phyloP scores from a whole-genome alignment of 1,284 basidiomycete genomes.

The Rhizoctonia solani region DNA sequence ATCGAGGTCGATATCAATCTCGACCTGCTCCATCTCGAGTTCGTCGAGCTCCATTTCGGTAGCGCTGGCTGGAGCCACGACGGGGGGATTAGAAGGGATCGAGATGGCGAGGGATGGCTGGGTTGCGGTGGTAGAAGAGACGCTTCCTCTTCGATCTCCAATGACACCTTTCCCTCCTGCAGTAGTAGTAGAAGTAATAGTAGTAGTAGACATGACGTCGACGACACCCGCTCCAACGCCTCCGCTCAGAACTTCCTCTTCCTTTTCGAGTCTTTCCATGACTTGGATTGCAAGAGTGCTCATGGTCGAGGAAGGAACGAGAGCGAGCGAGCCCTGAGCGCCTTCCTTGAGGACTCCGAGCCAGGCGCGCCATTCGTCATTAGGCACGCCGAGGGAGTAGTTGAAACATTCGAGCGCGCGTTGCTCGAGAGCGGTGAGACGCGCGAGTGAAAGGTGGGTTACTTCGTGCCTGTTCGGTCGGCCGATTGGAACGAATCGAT shows the following conservation, averaged over 20 bases:
- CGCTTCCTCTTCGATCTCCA: neutral
- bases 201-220: too few species aligned
- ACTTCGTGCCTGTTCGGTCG: constrained; percentile 35
- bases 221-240: constrained; percentile 13
- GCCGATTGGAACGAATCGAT: neutral
- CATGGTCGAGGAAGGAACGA: neutral
- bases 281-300: constrained; percentile 3
- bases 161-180: constrained; percentile 12
- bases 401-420: constrained; percentile 35
- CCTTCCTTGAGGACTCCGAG: constrained; percentile 28
- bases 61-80: neutral
- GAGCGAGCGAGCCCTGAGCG: neutral
- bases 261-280: constrained; percentile 17
- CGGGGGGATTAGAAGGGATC: neutral
- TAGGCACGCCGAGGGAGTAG: constrained; percentile 32
- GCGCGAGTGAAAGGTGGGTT: constrained; percentile 32
- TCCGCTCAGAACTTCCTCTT: neutral
- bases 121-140: too few species aligned
- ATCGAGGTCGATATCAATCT: constrained; percentile 30
- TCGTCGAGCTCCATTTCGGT: constrained; percentile 19
- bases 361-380: constrained; percentile 34
- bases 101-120: too few species aligned
- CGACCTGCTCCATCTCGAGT: constrained; percentile 28
- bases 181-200: too few species aligned
- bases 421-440: constrained; percentile 34